phyloP scores from a whole-genome alignment of 805 yeast species.

The Kazachstania africana region DNA sequence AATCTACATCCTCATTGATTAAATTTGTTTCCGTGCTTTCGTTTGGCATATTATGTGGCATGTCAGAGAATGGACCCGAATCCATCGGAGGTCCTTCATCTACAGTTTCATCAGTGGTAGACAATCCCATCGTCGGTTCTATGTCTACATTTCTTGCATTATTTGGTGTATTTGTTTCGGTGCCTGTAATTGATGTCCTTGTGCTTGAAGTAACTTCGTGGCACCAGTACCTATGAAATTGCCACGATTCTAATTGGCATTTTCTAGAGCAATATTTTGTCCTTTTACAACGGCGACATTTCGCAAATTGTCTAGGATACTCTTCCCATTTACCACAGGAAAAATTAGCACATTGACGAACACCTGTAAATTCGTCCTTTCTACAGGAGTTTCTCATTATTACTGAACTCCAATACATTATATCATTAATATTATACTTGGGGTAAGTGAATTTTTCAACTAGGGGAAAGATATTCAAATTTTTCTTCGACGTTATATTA shows the following conservation, averaged over 20 bases:
- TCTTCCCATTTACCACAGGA: slow-evolving; percentile 93
- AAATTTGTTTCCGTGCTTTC: too few species aligned
- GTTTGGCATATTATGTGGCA: too few species aligned
- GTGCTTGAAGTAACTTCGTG: slow-evolving; percentile 32
- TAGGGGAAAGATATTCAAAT: slow-evolving; percentile 71
- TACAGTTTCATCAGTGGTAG: too few species aligned
- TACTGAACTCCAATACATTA: slow-evolving; percentile 96
- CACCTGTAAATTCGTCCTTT: slow-evolving; percentile 75
- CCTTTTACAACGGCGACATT: slow-evolving; percentile 86
- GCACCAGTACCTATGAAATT: slow-evolving; percentile 92
- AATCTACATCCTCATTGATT: too few species aligned
- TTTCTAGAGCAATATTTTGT: slow-evolving; percentile 90
- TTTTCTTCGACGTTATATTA: slow-evolving; percentile 31
- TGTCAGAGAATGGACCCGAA: too few species aligned
- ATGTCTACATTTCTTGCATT: not conserved
- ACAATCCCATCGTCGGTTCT: not conserved
- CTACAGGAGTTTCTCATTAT: slow-evolving; percentile 93
- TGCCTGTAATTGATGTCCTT: slow-evolving; percentile 9
- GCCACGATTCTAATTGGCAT: slow-evolving; percentile 89
- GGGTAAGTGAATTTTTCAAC: slow-evolving; percentile 81
- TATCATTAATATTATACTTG: slow-evolving; percentile 55
- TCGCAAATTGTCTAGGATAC: slow-evolving; percentile 83
- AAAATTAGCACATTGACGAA: slow-evolving; percentile 88
- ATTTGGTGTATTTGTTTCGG: slow-evolving; percentile 12
- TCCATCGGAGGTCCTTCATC: too few species aligned